These are phyloP conservation scores for Lanmaoa rubissima DNA, from an alignment of 768 basidiomycete species.

Conservation along the genomic window DNA sequence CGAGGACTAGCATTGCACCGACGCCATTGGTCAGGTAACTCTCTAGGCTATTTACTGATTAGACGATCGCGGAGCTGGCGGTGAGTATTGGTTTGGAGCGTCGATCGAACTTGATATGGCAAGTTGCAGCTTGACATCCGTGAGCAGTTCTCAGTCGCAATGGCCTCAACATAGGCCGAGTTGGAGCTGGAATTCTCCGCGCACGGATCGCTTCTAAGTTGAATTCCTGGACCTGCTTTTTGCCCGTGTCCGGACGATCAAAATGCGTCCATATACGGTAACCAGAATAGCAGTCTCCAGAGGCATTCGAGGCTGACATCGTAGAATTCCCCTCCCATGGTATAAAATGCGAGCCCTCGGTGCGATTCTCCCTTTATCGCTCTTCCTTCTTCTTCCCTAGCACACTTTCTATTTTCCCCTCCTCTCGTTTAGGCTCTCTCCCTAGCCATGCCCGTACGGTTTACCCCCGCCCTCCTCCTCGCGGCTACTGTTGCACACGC, in stretches of 20 bases:
- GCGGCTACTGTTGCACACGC: slow-evolving; percentile 23
- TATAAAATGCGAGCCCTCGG: slow-evolving; percentile 27
- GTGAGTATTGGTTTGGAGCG: slow-evolving; percentile 17
- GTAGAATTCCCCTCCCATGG: slow-evolving; percentile 12
- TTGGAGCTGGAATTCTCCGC: background rate
- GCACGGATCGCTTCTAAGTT: background rate
- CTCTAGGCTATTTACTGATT: background rate
- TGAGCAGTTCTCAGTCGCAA: background rate
- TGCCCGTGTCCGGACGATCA: slow-evolving; percentile 4
- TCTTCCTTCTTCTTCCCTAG: slow-evolving; percentile 4
- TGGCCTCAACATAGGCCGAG: too few species aligned
- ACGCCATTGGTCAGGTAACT: background rate
- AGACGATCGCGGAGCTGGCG: background rate
- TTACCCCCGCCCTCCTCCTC: slow-evolving; percentile 27
- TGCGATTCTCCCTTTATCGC: slow-evolving; percentile 3
- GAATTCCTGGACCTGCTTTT: slow-evolving; percentile 1
- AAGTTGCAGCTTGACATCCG: background rate
- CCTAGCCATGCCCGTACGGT: slow-evolving; percentile 24
- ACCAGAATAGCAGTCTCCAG: slow-evolving; percentile 18
- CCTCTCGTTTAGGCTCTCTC: slow-evolving; percentile 39
- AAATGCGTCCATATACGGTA: slow-evolving; percentile 10
- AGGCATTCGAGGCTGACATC: slow-evolving; percentile 25
- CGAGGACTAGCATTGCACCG: background rate
- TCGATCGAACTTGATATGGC: slow-evolving; percentile 22
- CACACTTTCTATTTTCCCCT: slow-evolving; percentile 30